phyloP scores from a whole-genome alignment of 495 filamentous ascomycete species.

The Sordaria brevicollis region DNA sequence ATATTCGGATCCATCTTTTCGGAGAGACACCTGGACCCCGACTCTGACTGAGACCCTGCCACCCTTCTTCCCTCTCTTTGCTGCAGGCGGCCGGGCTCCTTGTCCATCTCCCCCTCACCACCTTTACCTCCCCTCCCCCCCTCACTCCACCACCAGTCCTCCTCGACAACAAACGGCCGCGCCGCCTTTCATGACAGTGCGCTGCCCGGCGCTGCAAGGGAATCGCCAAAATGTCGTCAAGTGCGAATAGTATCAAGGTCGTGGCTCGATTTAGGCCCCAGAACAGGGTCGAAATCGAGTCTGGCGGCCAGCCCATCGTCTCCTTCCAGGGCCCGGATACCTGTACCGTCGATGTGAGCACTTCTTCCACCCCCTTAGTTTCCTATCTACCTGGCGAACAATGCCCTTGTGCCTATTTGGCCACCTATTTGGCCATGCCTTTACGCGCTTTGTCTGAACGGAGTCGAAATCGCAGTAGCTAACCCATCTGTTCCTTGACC shows the following conservation, averaged over 20 bases:
- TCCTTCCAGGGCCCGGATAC: slow-evolving; percentile 81
- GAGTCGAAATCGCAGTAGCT: neutral
- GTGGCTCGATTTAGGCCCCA: slow-evolving; percentile 96
- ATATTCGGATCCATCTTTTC: neutral
- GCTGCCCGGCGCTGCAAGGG: slow-evolving; percentile 26
- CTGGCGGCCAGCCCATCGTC: slow-evolving; percentile 86
- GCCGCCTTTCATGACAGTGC: slow-evolving; percentile 21
- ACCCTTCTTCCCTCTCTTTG: neutral
- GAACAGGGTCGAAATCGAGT: slow-evolving; percentile 82
- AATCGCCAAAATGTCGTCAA: slow-evolving; percentile 32
- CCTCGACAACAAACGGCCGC: slow-evolving; percentile 4
- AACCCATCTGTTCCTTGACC: neutral
- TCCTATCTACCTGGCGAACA: neutral
- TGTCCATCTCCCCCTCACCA: neutral
- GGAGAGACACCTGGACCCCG: neutral
- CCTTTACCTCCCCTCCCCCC: neutral
- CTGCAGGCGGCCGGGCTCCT: neutral
- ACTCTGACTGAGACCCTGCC: slow-evolving; percentile 1
- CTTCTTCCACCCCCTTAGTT: neutral
- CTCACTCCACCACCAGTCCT: neutral
- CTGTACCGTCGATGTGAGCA: slow-evolving; percentile 71
- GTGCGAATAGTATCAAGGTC: slow-evolving; percentile 58
- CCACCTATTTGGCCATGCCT: neutral
- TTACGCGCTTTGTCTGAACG: neutral
- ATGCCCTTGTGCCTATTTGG: neutral